Base-by-base conservation (phyloP, 2,329 filamentous ascomycete species). In the Pseudonectria foliicola region DNA sequence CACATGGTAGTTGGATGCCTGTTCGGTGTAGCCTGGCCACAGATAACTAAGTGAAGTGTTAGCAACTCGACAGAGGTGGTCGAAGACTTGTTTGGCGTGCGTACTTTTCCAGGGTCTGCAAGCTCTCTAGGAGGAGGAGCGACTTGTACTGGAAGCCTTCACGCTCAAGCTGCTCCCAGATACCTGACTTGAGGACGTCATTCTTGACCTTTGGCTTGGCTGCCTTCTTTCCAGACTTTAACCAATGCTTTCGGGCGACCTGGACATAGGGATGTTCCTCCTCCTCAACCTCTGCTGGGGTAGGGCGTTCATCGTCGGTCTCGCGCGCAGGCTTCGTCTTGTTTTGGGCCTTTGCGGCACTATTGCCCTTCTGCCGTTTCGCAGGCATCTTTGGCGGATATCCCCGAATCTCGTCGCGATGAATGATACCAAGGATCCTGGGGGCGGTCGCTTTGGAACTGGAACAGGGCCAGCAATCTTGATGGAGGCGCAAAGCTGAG, bases 1-100 rank as follows among this genome's bases (percentile, higher is more conserved):
- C 35, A 95, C 82, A 59, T 98, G 90, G 53, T 88, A 82, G 59
- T 98, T 93, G 23, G 90, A 94, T 4, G 87, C 79, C 52, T 92
- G 80, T 45, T 94, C 85, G 10, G 75, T 80, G 58, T 93, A 98
- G 33, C 84, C 86, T 29, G 92, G 92, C 92, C 92, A 98, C 18
- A 98, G 73, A 56, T 94, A 96, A 55, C 86, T 85, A 33, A 7
- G 24, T 11, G 10, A 18, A 26, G 13, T 23, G 43, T 62, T 38
- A 62, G 56, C 36, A 34, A 18, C 8, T 11, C 11, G 3, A 13
- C 10, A 10, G 6, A 13, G 10, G 12, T 4, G n/a, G 12, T 10
- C 8, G 21, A 31, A 18, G 30, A 13, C n/a, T 12, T 16, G 15
- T 4, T 11, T 4, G 5, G 18, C 29, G 29, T 7, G 12, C 39